Percentiles rank a stretch among this genome's conserved stretches.
phyloP scores from a whole-genome alignment of 78 protist species.

The Creolimax fragrantissima region DNA sequence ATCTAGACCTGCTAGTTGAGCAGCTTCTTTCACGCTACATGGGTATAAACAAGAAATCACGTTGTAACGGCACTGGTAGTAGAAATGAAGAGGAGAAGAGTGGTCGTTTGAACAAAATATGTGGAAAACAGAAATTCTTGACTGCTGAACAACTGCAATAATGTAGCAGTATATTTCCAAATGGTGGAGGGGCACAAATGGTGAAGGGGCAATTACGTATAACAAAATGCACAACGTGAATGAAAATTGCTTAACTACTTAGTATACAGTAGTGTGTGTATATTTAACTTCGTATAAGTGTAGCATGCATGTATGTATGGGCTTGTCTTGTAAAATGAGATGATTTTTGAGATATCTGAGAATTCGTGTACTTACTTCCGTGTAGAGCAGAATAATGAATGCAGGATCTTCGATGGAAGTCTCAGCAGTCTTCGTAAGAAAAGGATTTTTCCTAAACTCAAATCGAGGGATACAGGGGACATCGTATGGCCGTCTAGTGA shows the following conservation, averaged over 20 bases:
- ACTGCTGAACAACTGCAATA: too few relatives aligned
- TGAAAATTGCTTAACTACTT: too few relatives aligned
- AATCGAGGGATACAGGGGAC: background rate
- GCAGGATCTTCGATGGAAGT: background rate
- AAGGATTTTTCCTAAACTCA: background rate
- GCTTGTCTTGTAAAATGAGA: too few relatives aligned
- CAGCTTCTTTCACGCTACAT: background rate
- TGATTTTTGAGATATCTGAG: too few relatives aligned
- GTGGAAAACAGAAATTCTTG: too few relatives aligned
- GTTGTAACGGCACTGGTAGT: background rate
- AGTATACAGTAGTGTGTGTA: too few relatives aligned
- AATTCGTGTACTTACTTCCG: background rate
- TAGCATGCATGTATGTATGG: too few relatives aligned
- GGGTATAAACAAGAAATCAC: slow-evolving; percentile 19
- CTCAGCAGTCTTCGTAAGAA: slow-evolving; percentile 9
- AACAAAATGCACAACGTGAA: too few relatives aligned
- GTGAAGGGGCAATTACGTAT: too few relatives aligned
- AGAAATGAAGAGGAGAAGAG: background rate
- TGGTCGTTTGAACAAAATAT: background rate
- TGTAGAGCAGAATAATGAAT: background rate
- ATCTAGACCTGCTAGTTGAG: slow-evolving; percentile 24
- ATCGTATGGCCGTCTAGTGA: slow-evolving; percentile 1
- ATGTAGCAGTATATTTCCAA: too few relatives aligned
- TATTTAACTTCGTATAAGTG: too few relatives aligned
- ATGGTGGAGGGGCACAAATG: too few relatives aligned